These are phyloP conservation scores for Penicillium hordei DNA, from an alignment of 2,329 filamentous ascomycete genomes.

Conservation along the genomic window DNA sequence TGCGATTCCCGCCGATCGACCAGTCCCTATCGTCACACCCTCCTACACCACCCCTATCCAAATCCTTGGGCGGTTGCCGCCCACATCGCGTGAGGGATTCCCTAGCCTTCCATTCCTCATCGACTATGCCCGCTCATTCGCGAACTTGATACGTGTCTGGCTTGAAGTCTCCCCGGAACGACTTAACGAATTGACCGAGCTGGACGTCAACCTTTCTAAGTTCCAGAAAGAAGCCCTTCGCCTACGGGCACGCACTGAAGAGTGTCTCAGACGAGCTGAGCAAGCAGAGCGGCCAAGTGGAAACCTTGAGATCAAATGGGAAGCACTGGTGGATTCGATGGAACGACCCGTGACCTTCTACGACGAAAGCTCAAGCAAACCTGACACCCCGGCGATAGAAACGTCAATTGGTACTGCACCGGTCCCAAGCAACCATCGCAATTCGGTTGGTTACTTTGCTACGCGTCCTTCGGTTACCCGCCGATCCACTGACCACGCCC, in stretches of 20 bases:
- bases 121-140: constrained; percentile 81
- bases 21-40: constrained; percentile 66
- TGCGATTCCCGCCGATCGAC: constrained; percentile 71
- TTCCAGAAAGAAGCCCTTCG: constrained; percentile 47
- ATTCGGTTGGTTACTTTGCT: constrained; percentile 44
- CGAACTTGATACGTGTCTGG: constrained; percentile 69
- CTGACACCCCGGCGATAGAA: constrained; percentile 40
- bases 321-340: constrained; percentile 51
- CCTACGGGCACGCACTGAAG: constrained; percentile 46
- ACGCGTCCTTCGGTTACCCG: constrained; percentile 40
- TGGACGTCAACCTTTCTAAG: constrained; percentile 40
- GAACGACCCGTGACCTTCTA: constrained; percentile 45
- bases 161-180: constrained; percentile 43
- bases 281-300: constrained; percentile 50
- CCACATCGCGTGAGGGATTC: constrained; percentile 83
- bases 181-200: constrained; percentile 40
- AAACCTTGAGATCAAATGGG: constrained; percentile 50
- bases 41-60: constrained; percentile 91
- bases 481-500: constrained; percentile 39
- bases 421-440: constrained; percentile 37
- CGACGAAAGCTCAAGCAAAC: constrained; percentile 42
- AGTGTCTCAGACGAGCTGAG: constrained; percentile 49
- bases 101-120: constrained; percentile 90
- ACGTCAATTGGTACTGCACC: constrained; percentile 31
- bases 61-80: constrained; percentile 78